Evolutionary conservation across 78 protist genomes (phyloP), one percentile per base, ranked within the genome.

Genomic region (Dictyostelium firmibasis): DNA sequence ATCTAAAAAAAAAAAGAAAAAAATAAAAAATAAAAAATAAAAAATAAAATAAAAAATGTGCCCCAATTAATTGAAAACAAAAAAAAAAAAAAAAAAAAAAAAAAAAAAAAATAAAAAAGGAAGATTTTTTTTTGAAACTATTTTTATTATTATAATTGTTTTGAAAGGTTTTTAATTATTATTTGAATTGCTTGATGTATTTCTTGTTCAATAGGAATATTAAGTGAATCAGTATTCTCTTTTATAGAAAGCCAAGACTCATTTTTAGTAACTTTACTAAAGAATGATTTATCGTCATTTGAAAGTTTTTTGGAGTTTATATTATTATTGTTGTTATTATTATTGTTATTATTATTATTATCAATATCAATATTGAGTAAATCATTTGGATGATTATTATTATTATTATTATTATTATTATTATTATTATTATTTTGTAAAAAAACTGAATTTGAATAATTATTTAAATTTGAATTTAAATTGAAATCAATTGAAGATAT

Each of bases 101-200:
- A 16, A 50, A 50, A 13, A 16, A 16, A 50, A 16, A 0, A 16
- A 50, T 14, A 50, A 50, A 13, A 13, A 50, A 16, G 2, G 13
- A 10, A 4, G 7, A n/a, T n/a, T 62, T 11, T 62, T 20, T n/a
- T 62, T n/a, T 62, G n/a, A n/a, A n/a, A n/a, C n/a, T n/a, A n/a
- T n/a, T 62, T n/a, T n/a, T 18, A 16, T 50, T 50, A n/a, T 62
- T 62, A 16, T 62, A 62, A 1, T 29, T 31, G 41, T 76, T 33
- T 85, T 6, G 91, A 70, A 5, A 85, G 25, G 75, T 85, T 85
- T 44, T 70, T 67, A 20, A 85, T 70, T 14, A 85, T 67, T 11
- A 85, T 85, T 47, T 85, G 91, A 31, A 85, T 85, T 2, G 91
- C 70, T 85, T 85, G 81, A 33, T 85, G 82, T 10, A 85, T 69